Evolutionary conservation across 2,329 filamentous ascomycete species (phyloP), one percentile per base, ranked within the genome.

Genomic region (Stagonosporopsis cucurbitacearum): DNA sequence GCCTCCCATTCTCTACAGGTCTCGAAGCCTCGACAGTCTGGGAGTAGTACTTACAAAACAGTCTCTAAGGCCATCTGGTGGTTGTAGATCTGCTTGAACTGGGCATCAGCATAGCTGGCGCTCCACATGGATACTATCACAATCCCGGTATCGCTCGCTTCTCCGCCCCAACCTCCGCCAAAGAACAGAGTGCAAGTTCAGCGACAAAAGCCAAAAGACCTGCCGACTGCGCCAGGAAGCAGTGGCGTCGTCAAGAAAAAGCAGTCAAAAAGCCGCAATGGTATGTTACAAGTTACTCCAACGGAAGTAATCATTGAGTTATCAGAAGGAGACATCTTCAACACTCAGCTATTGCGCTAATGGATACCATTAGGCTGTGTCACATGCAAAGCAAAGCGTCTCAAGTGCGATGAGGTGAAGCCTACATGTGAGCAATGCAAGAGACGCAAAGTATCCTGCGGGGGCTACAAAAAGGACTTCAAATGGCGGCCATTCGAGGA

Each of bases 371-470:
- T 61, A 90, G 88, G 88, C 62, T 91, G 88, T 75, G 82, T 86
- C 64, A 90, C 88, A 50, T 91, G 88, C 79, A 91, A 90, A 76
- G 81, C 84, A 59, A 90, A 90, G 75, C 81, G 88, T 56, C 77
- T 91, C 49, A 91, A 90, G 76, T 91, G 88, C 75, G 88, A 90
- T 71, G 88, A 91, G 77, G 85, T 83, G 41, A 89, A 90, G 63
- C 88, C 88, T 0, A 82, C 80, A 20, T 90, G 88, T 66, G 79
- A 84, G 55, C 87, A 90, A 76, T 90, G 88, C 69, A 79, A 84
- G 41, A 84, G 84, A 64, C 81, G 88, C 49, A 86, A 83, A 59
- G 87, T 90, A 20, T 71, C 78, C 3, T 91, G 88, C 69, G 88
- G 87, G 55, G 88, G 88, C 32, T 91, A 90, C 75, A 88, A 86